Conservation (phyloP, 2,329 filamentous ascomycete genomes). For the Metarhizium robertsii region DNA sequence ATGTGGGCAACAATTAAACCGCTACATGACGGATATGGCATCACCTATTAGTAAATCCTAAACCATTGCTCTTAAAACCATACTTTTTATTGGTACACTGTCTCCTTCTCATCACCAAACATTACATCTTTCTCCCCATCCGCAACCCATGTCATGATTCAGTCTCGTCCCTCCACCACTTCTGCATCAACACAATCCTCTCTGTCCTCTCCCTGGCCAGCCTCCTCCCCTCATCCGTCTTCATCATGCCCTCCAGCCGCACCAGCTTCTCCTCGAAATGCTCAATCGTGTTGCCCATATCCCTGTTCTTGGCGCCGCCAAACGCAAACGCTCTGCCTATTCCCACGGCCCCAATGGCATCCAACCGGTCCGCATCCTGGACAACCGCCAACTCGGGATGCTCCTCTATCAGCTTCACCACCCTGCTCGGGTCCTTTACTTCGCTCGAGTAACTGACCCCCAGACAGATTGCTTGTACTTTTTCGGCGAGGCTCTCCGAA, state of each 20-base stretch:
- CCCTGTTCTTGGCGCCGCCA: constrained; percentile 53
- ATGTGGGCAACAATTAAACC: too few relatives aligned
- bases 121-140: not conserved
- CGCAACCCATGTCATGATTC: constrained; percentile 3
- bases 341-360: constrained; percentile 80
- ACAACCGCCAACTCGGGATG: constrained; percentile 63
- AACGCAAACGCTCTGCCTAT: constrained; percentile 60
- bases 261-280: constrained; percentile 74
- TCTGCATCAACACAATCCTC: constrained; percentile 41
- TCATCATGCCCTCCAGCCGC: constrained; percentile 54
- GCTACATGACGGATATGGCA: too few relatives aligned
- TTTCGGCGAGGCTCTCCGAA: constrained; percentile 45
- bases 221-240: constrained; percentile 45
- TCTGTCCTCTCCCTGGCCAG: constrained; percentile 45
- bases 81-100: not conserved
- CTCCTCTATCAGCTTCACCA: constrained; percentile 49
- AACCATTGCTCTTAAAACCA: not conserved
- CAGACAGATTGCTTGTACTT: constrained; percentile 62
- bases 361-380: constrained; percentile 88
- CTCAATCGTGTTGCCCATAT: constrained; percentile 55
- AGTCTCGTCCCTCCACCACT: constrained; percentile 50
- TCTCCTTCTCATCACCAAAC: not conserved
- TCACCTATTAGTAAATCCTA: too few relatives aligned
- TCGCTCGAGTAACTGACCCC: constrained; percentile 75
- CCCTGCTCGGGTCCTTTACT: constrained; percentile 50